Evolutionary conservation across 495 filamentous ascomycete genomes (phyloP), one percentile per base, ranked within the genome.

Genomic region (Massariosphaeria phaeospora): DNA sequence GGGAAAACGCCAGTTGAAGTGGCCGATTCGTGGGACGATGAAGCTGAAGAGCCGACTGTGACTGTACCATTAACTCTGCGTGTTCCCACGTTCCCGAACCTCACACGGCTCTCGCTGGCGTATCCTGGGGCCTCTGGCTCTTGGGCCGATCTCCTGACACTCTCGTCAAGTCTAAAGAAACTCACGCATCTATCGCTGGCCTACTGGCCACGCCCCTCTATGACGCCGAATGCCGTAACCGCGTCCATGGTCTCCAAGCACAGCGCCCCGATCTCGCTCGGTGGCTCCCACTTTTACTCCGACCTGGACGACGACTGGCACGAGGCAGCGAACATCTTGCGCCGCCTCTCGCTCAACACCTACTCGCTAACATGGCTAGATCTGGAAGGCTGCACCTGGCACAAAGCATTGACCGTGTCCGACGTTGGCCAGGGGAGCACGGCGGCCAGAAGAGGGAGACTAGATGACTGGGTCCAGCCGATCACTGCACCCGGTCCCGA

Each of bases 351-450:
- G 47, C 74, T 73, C 23, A 72, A 70, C 11, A 78, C 85, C 0
- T 88, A 89, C 63, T 78, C 80, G 39, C 73, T 96, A 1, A 79
- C 87, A 66, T 90, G 83, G 70, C 76, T 96, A 0, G 88, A 93
- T 64, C 70, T 96, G 12, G 86, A 85, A 52, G 89, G 88, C 13
- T 95, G 89, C 66, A 73, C 76, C 13, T 96, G 90, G 90, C 64
- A 79, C 26, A 67, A 70, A 3, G 86, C 85, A 0, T 67, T 95
- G n/a, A 68, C 61, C 11, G 79, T 74, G 69, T 66, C 21, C 15
- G 17, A 20, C 8, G 24, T 47, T 6, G 17, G 20, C 31, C 18
- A 6, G 15, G 3, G 25, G 29, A 20, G 24, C 20, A 21, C 23
- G 12, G 11, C 26, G 23, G 26, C 2, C 17, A 23, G 65, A 4